phyloP scores from a whole-genome alignment of 495 filamentous ascomycete species.

The Hypomontagnella monticulosa region DNA sequence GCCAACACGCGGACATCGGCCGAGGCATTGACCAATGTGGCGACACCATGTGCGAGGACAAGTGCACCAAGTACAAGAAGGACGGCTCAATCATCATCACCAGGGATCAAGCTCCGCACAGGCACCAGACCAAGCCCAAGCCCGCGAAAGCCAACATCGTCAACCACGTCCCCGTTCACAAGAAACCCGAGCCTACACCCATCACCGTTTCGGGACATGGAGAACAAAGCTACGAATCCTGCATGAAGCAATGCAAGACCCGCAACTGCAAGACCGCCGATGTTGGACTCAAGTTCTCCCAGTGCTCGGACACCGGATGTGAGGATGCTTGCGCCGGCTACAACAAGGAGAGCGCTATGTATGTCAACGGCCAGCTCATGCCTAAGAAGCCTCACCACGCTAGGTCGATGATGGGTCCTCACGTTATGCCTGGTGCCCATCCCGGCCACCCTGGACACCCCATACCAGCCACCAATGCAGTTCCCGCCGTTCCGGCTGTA shows the following conservation, averaged over 20 bases:
- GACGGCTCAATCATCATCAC: neutral
- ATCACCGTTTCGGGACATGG: neutral
- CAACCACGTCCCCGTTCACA: neutral
- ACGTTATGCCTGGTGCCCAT: neutral
- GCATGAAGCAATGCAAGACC: conserved; percentile 17
- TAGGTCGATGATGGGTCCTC: neutral
- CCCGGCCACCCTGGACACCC: neutral
- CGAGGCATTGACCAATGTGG: conserved; percentile 16
- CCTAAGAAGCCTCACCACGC: neutral
- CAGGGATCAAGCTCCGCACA: neutral
- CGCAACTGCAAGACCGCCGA: conserved; percentile 28
- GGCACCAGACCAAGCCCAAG: neutral
- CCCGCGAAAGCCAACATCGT: neutral
- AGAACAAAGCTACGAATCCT: conserved; percentile 1
- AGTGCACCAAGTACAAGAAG: neutral
- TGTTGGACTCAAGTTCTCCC: neutral
- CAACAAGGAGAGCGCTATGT: neutral
- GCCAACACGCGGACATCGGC: conserved; percentile 20
- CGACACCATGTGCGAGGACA: conserved; percentile 10
- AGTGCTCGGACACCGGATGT: conserved; percentile 15
- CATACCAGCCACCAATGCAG: neutral
- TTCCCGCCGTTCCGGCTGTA: neutral
- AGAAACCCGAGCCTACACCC: neutral
- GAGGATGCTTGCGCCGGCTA: conserved; percentile 9
- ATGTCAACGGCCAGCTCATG: neutral